Conservation (phyloP, 257 asterid genomes). For the Buddleja alternifolia region DNA sequence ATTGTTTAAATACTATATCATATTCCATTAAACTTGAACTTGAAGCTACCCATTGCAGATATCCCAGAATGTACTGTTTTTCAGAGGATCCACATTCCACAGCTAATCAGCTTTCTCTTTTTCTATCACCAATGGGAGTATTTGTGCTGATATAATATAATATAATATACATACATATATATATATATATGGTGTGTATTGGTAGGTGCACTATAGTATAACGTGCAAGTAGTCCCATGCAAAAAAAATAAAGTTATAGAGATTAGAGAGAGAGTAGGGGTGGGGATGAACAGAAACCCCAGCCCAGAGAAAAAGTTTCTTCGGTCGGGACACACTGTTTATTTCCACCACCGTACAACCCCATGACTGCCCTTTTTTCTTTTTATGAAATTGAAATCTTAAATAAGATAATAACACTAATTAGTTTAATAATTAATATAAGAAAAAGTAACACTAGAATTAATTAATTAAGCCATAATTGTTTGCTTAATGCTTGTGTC, state of each 20-base stretch:
- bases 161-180: constrained; percentile 4
- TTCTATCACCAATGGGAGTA: constrained; percentile 28
- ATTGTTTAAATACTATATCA: too few relatives aligned
- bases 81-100: constrained; percentile 34
- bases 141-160: not conserved
- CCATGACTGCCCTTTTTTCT: constrained; percentile 33
- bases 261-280: constrained; percentile 20
- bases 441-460: constrained; percentile 23
- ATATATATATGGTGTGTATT: not conserved
- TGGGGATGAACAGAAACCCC: constrained; percentile 33
- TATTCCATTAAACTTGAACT: constrained; percentile 31
- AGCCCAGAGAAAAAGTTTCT: constrained; percentile 38
- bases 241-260: constrained; percentile 37
- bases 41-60: constrained; percentile 36
- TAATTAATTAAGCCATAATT: constrained; percentile 23
- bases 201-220: constrained; percentile 31
- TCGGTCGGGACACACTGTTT: constrained; percentile 53
- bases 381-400: constrained; percentile 14
- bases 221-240: constrained; percentile 49
- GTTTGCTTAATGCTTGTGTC: constrained; percentile 43
- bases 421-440: too few relatives aligned
- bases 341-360: constrained; percentile 38
- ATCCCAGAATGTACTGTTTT: constrained; percentile 43
- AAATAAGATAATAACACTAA: not conserved
- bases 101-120: constrained; percentile 38